Conservation (phyloP, 2,329 filamentous ascomycete genomes). For the Berkeleyomyces rouxiae region DNA sequence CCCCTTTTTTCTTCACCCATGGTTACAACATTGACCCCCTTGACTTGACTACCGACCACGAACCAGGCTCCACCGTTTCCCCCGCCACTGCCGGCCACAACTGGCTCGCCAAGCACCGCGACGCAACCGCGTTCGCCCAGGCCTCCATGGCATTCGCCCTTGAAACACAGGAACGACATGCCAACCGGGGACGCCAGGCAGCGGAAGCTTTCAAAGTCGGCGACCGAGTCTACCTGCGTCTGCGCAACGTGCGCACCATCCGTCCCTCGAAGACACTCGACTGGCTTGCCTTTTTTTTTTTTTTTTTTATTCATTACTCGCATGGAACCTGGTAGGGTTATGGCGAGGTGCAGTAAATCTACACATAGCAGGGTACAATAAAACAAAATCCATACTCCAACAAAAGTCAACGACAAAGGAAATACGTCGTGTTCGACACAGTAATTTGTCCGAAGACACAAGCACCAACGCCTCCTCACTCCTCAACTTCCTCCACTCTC, state of each 20-base stretch:
- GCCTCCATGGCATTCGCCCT: neutral
- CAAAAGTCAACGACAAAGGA: too few species aligned
- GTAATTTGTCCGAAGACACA: too few species aligned
- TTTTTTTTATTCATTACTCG: too few species aligned
- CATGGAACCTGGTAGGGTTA: too few species aligned
- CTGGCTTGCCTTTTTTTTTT: too few species aligned
- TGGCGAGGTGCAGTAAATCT: too few species aligned
- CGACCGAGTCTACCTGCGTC: neutral
- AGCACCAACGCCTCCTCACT: too few species aligned
- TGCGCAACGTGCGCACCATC: neutral
- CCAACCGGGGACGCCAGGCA: neutral
- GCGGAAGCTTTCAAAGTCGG: neutral
- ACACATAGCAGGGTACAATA: too few species aligned
- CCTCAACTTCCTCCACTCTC: too few species aligned
- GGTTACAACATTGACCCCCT: neutral
- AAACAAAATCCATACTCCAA: too few species aligned
- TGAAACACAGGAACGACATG: neutral
- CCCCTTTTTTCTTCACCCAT: neutral
- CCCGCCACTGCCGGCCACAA: neutral
- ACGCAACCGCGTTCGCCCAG: neutral
- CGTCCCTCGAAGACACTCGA: neutral
- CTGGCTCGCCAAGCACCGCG: neutral
- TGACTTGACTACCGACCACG: neutral
- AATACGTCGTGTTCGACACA: too few species aligned
- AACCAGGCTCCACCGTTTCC: neutral